phyloP scores from a whole-genome alignment of 768 basidiomycete species.

The Tephrocybe rancida region DNA sequence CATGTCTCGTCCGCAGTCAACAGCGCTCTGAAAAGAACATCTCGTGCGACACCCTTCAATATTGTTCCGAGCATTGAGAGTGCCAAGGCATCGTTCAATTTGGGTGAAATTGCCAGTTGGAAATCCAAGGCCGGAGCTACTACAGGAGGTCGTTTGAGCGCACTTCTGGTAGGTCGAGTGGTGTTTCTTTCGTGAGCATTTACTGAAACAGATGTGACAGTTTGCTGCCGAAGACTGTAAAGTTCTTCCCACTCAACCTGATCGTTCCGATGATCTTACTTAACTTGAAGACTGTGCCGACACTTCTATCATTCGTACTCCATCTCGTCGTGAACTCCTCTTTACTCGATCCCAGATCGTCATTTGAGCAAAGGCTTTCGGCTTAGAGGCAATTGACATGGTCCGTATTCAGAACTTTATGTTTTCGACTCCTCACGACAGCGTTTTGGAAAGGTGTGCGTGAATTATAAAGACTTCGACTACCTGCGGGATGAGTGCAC shows the following conservation, averaged over 20 bases:
- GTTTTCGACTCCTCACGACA: not conserved
- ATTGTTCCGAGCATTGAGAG: conserved; percentile 88
- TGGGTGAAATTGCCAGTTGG: conserved; percentile 75
- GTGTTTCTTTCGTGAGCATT: not conserved
- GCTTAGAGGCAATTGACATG: conserved; percentile 89
- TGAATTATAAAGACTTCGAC: conserved; percentile 77
- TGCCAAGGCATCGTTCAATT: conserved; percentile 66
- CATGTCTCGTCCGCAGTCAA: conserved; percentile 54
- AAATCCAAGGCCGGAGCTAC: conserved; percentile 48
- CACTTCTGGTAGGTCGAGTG: conserved; percentile 59
- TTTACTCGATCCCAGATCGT: conserved; percentile 85
- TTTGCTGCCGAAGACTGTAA: conserved; percentile 95
- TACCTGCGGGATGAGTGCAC: conserved; percentile 72
- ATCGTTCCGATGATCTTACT: no score
- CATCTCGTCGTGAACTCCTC: conserved; percentile 74
- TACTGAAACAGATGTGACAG: conserved; percentile 39
- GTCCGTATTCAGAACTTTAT: conserved; percentile 38
- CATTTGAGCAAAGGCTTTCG: conserved; percentile 80
- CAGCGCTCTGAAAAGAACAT: conserved; percentile 26
- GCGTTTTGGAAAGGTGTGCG: conserved; percentile 63
- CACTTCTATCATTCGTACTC: conserved; percentile 77
- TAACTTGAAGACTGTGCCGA: conserved; percentile 95
- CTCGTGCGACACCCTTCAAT: conserved; percentile 39
- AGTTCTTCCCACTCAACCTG: conserved; percentile 20
- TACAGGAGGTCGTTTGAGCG: conserved; percentile 57